Evolutionary conservation across 768 basidiomycete genomes (phyloP), one percentile per base, ranked within the genome.

Genomic region (Pulveroboletus ravenelii): DNA sequence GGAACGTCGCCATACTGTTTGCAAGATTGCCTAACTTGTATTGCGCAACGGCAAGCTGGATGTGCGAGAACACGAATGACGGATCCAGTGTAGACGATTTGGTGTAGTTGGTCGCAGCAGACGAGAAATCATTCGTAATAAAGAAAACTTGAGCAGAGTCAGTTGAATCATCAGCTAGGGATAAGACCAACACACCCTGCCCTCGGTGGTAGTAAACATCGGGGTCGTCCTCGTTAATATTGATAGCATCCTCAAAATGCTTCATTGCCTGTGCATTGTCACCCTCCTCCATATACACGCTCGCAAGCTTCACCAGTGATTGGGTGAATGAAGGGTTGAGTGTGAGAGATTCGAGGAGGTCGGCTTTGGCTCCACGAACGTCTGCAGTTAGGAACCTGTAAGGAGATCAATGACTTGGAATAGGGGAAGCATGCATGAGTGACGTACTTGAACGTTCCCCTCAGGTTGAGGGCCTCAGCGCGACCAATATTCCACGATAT

Each of bases 121-220:
- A 77, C 4, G 73, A 72, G 67, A 87, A 97, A 56, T 96, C 85
- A 68, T 85, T 87, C 78, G 93, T 89, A 66, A 98, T 95, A 74
- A 98, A 99, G 67, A 89, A 77, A 35, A 98, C 94, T 91, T 52
- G 10, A 18, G 20, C 1, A 36, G 39, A 29, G 38, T 56, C 27
- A 23, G 48, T 14, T n/a, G 15, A 6, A 50, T 30, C 15, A 31
- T 30, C 4, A 15, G 4, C 10, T 5, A n/a, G 18, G 10, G 17
- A 49, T 29, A 30, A 47, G 45, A 41, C 5, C 12, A 20, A 55
- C 57, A 14, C 31, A 89, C 90, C 90, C 76, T 99, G 96, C 40
- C 95, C 96, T 59, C 94, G 91, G 68, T 99, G 96, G 71, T 99
- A 99, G 75, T 91, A 98, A 50, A 96, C 92, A 69, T 98, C 95